phyloP scores from a whole-genome alignment of 106 monocot genomes.

The Acanthochlamys bracteata region DNA sequence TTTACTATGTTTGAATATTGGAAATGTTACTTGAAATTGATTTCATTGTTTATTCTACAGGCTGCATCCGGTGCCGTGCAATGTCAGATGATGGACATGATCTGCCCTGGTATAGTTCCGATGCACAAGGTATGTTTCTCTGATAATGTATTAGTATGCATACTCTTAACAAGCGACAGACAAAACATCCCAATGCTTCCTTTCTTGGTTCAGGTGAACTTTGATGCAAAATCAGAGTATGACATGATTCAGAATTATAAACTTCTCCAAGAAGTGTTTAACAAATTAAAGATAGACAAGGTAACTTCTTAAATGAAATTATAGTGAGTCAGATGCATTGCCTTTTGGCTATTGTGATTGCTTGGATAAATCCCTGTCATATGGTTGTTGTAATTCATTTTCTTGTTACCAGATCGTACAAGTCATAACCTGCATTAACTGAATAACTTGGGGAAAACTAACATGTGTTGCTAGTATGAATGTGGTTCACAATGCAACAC shows the following conservation, averaged over 20 bases:
- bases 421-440: too few relatives aligned
- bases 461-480: too few relatives aligned
- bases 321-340: background rate
- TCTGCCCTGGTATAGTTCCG: conserved; percentile 71
- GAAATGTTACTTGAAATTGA: background rate
- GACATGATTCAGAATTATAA: conserved; percentile 92
- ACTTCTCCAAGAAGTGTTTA: conserved; percentile 85
- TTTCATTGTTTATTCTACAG: conserved; percentile 19
- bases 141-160: background rate
- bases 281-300: conserved; percentile 73
- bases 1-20: background rate
- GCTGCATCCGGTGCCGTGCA: conserved; percentile 90
- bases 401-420: too few relatives aligned
- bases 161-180: too few relatives aligned
- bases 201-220: conserved; percentile 68
- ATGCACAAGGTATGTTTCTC: conserved; percentile 73
- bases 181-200: background rate
- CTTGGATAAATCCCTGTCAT: too few relatives aligned
- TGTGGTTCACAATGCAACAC: too few relatives aligned
- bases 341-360: too few relatives aligned
- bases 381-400: too few relatives aligned
- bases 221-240: conserved; percentile 87
- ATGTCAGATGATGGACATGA: conserved; percentile 92
- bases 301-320: conserved; percentile 18
- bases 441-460: too few relatives aligned